Conservation (phyloP, 2,329 filamentous ascomycete genomes). For the Sporothrix inflata region DNA sequence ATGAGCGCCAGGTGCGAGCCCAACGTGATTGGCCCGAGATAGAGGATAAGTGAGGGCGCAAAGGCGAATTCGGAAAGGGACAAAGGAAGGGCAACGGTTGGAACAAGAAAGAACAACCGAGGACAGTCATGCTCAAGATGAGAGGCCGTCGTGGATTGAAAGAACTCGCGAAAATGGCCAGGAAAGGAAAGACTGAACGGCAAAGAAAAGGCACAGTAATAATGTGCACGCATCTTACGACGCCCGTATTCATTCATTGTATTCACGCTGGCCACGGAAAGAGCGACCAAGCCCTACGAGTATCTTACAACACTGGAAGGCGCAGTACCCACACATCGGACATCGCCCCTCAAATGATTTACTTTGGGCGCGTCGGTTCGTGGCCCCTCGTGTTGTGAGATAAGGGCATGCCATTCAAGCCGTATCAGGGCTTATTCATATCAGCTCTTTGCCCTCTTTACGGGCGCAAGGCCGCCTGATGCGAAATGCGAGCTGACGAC, state of each 20-base stretch:
- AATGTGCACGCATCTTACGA: background rate
- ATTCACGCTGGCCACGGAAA: background rate
- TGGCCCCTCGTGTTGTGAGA: slow-evolving; percentile 10
- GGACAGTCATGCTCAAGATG: background rate
- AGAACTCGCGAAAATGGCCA: background rate
- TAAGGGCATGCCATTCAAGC: slow-evolving; percentile 11
- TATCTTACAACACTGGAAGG: background rate
- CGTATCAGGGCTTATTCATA: slow-evolving; percentile 5
- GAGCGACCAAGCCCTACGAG: slow-evolving; percentile 6
- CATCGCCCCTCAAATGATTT: slow-evolving; percentile 12
- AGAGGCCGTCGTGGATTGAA: background rate
- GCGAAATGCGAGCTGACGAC: background rate
- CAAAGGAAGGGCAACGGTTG: background rate
- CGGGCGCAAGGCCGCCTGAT: background rate
- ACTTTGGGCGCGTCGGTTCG: slow-evolving; percentile 9
- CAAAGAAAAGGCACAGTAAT: background rate
- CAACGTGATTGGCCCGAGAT: slow-evolving; percentile 33
- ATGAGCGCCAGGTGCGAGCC: slow-evolving; percentile 27
- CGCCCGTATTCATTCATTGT: background rate
- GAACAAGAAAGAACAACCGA: slow-evolving; percentile 17
- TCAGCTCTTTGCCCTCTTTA: background rate
- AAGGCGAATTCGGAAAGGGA: slow-evolving; percentile 13
- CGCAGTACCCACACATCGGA: slow-evolving; percentile 10
- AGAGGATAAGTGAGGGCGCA: background rate
- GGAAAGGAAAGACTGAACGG: background rate